Conservation (phyloP, 768 basidiomycete genomes). For the Krasilnikovozyma curviuscula region DNA sequence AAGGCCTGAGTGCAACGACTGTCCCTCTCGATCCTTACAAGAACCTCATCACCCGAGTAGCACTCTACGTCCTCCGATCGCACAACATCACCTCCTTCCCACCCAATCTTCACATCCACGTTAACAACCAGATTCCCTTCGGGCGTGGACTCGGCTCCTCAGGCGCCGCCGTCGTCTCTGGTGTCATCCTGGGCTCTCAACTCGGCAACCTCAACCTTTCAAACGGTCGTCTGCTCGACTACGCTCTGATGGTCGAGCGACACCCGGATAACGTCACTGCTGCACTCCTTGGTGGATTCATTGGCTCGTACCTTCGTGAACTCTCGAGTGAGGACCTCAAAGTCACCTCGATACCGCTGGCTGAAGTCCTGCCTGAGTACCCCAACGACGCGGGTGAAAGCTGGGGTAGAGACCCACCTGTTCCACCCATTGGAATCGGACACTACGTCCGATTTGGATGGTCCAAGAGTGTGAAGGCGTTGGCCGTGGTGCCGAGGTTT, state of each 20-base stretch:
- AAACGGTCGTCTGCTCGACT: conserved; percentile 62
- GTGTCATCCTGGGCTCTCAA: conserved; percentile 72
- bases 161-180: conserved; percentile 95
- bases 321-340: conserved; percentile 59
- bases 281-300: conserved; percentile 87
- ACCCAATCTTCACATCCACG: conserved; percentile 50
- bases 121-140: conserved; percentile 83
- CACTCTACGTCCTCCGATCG: conserved; percentile 92
- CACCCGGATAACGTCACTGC: conserved; percentile 99
- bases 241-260: conserved; percentile 94
- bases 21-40: conserved; percentile 90
- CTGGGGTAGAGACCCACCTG: conserved; percentile 76
- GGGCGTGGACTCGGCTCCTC: conserved; percentile 94
- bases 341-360: conserved; percentile 76
- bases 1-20: conserved; percentile 72
- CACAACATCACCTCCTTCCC: conserved; percentile 58
- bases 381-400: conserved; percentile 76
- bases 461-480: conserved; percentile 63
- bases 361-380: conserved; percentile 90
- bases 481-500: conserved; percentile 86
- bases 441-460: conserved; percentile 83
- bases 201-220: conserved; percentile 56
- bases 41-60: conserved; percentile 90
- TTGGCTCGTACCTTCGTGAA: conserved; percentile 85
- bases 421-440: conserved; percentile 75